Evolutionary conservation across 148 eudicot species (phyloP), one percentile per base, ranked within the genome.

Genomic region (Rhododendron vialii): DNA sequence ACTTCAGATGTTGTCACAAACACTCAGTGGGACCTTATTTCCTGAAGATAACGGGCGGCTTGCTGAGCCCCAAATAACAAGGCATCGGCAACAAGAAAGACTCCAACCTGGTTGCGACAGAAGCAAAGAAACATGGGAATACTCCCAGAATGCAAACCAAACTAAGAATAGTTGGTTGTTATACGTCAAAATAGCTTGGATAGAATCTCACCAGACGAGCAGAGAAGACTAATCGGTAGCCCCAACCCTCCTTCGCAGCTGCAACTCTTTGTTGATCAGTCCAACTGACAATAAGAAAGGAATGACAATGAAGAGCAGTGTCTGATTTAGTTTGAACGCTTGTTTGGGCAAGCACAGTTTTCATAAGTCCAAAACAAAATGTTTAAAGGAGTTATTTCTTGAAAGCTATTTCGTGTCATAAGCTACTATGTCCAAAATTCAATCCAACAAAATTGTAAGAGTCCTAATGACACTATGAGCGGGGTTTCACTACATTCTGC

Each of bases 231-330:
- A 96, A 84, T 86, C 98, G 90, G 91, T 94, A 96, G 85, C 91
- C 94, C 98, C 94, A 93, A 83, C 99, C 98, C 90, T 96, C 98
- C 88, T 89, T 93, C 61, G 99, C 98, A 63, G 98, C 89, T 84
- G 85, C 86, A 55, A 91, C 93, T 89, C 98, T 93, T 89, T 97
- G 99, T 87, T 95, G 99, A 88, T 97, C 98, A 1, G 99, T 97
- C 96, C 96, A 97, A 86, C 99, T 97, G 90, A 85, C 78, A 86
- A 81, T 59, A 59, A 33, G 41, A 30, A 85, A 78, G 67, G 28
- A 80, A 85, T 33, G 36, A 76, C 48, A 88, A 79, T 33, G 3
- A 67, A 48, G n/a, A 36, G 13, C 36, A 24, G 14, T 41, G 17
- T 9, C 51, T 3, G 7, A 43, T 38, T 36, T 75, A 6, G 6